Evolutionary conservation across 352 stramenopile genomes (phyloP).

Genomic region (Globisporangium nagaii): DNA sequence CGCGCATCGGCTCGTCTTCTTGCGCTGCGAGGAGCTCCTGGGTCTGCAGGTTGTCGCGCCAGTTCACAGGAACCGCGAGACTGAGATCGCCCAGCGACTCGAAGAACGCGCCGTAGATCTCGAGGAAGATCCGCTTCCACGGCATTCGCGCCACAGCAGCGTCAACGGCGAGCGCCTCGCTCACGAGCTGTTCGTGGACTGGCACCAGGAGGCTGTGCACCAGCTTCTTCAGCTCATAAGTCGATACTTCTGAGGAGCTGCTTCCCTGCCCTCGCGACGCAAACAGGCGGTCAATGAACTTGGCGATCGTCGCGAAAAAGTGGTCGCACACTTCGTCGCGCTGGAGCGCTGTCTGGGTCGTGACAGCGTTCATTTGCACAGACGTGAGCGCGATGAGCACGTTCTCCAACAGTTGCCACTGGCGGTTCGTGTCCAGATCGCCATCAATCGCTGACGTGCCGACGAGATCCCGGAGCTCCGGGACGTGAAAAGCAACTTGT

Average conservation of each 20-base stretch:
- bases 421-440: constrained; percentile 35
- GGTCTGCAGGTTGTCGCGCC: constrained; percentile 14
- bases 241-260: constrained; percentile 23
- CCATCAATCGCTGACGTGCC: constrained; percentile 19
- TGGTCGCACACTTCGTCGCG: constrained; percentile 39
- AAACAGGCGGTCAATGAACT: constrained; percentile 59
- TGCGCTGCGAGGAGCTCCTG: constrained; percentile 5
- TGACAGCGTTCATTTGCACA: constrained; percentile 14
- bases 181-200: constrained; percentile 36
- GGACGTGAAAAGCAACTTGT: constrained; percentile 19
- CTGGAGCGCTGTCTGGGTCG: constrained; percentile 10
- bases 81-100: constrained; percentile 45
- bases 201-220: constrained; percentile 48
- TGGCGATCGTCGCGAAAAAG: constrained; percentile 45
- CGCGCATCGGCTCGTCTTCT: neutral
- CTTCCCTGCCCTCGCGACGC: constrained; percentile 9
- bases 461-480: constrained; percentile 41
- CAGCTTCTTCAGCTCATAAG: constrained; percentile 56
- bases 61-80: constrained; percentile 33
- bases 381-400: constrained; percentile 28
- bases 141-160: constrained; percentile 28
- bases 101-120: constrained; percentile 59
- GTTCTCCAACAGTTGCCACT: constrained; percentile 20
- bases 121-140: constrained; percentile 50
- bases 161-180: constrained; percentile 2